These are phyloP conservation scores for Roridomyces roridus DNA, from an alignment of 768 basidiomycete genomes.

Conservation along the genomic window DNA sequence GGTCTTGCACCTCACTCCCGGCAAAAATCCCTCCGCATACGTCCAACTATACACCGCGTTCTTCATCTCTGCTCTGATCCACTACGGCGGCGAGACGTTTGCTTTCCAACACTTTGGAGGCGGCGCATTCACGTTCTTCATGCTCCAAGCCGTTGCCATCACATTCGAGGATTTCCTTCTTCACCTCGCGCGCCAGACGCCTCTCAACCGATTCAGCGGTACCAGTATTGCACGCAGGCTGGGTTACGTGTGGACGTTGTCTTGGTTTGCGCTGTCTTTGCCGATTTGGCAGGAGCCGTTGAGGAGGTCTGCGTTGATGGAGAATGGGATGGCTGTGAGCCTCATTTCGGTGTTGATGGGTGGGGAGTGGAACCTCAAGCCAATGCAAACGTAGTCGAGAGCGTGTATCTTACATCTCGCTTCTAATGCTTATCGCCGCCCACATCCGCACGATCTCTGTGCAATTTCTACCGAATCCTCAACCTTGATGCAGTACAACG, in stretches of 20 bases:
- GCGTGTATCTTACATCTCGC: no score
- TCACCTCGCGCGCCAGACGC: neutral
- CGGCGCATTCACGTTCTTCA: constrained; percentile 12
- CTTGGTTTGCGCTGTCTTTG: constrained; percentile 7
- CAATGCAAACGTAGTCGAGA: no score
- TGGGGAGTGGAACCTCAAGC: no score
- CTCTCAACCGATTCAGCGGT: neutral
- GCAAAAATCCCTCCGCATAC: constrained; percentile 32
- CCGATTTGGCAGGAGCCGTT: constrained; percentile 12
- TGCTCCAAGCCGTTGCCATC: constrained; percentile 14
- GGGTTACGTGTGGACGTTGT: constrained; percentile 7
- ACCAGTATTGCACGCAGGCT: neutral
- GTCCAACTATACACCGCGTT: constrained; percentile 43
- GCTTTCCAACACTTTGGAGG: constrained; percentile 10
- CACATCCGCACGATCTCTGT: no score
- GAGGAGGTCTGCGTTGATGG: constrained; percentile 1
- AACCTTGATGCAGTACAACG: no score
- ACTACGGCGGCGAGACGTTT: constrained; percentile 39
- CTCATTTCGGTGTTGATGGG: no score
- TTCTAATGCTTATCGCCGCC: no score
- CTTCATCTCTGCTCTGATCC: constrained; percentile 39
- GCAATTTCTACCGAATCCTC: no score
- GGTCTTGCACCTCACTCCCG: constrained; percentile 31
- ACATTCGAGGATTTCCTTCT: constrained; percentile 12
- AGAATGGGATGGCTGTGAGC: constrained; percentile 10